Conservation (phyloP, 2,329 filamentous ascomycete genomes). For the Cyphellophora attinorum region DNA sequence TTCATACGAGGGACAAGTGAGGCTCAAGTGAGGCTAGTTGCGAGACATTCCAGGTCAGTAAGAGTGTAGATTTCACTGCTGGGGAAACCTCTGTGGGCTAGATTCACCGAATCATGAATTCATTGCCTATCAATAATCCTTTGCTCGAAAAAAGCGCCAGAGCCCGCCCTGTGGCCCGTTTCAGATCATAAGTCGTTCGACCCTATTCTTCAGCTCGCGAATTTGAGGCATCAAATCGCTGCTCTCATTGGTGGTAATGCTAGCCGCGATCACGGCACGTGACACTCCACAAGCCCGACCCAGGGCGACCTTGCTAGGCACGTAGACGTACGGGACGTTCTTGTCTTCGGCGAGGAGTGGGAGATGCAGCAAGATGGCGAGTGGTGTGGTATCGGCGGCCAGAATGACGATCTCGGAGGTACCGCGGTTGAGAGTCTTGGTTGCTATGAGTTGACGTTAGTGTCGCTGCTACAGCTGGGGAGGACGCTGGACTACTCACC, state of each 20-base stretch:
- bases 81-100: too few species aligned
- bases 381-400: conserved; percentile 75
- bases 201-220: conserved; percentile 81
- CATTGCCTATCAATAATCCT: too few species aligned
- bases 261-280: conserved; percentile 74
- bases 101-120: too few species aligned
- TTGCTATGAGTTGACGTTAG: too few species aligned
- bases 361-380: conserved; percentile 81
- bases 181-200: conserved; percentile 93
- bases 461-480: too few species aligned
- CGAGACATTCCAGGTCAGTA: too few species aligned
- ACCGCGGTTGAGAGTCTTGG: conserved; percentile 85
- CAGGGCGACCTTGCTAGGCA: conserved; percentile 71
- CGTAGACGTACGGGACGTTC: conserved; percentile 57
- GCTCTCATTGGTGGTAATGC: conserved; percentile 86
- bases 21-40: too few species aligned
- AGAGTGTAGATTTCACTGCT: too few species aligned
- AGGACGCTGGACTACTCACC: too few species aligned
- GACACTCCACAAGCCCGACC: conserved; percentile 84
- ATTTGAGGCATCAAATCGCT: conserved; percentile 84
- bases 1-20: too few species aligned
- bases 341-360: conserved; percentile 76
- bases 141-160: too few species aligned
- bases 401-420: conserved; percentile 83
- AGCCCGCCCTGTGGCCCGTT: too few species aligned